These are phyloP conservation scores for Exophiala sp. DNA, from an alignment of 2,329 filamentous ascomycete genomes.

Conservation along the genomic window DNA sequence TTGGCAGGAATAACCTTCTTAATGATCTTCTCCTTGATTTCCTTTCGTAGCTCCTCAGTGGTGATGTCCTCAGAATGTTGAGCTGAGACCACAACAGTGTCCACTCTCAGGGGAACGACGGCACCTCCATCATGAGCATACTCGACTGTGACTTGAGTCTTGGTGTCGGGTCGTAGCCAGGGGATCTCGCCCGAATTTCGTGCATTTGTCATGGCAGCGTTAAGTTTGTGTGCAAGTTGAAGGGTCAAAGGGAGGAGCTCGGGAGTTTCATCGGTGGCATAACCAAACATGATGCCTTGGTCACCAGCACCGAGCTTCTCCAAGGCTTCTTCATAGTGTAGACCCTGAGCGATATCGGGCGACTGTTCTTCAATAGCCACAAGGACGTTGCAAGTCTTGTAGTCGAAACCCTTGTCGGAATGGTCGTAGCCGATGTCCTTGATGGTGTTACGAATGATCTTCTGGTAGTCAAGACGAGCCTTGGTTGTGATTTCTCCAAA, in stretches of 20 bases:
- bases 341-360: slow-evolving; percentile 96
- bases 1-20: slow-evolving; percentile 88
- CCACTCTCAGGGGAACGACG: slow-evolving; percentile 84
- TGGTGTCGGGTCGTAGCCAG: slow-evolving; percentile 97
- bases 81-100: slow-evolving; percentile 95
- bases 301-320: slow-evolving; percentile 98
- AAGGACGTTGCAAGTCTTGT: slow-evolving; percentile 99
- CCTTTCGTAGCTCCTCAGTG: slow-evolving; percentile 88
- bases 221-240: slow-evolving; percentile 93
- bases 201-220: slow-evolving; percentile 87
- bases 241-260: slow-evolving; percentile 95
- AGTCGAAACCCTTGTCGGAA: slow-evolving; percentile 97
- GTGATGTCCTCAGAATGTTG: slow-evolving; percentile 87
- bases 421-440: slow-evolving; percentile 99
- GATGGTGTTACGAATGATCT: slow-evolving; percentile 88
- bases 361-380: slow-evolving; percentile 99
- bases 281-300: slow-evolving; percentile 99
- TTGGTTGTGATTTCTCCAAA: slow-evolving; percentile 99
- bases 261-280: slow-evolving; percentile 98
- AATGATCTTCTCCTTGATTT: slow-evolving; percentile 96
- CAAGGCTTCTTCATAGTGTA: slow-evolving; percentile 95
- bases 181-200: slow-evolving; percentile 82
- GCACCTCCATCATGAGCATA: slow-evolving; percentile 96
- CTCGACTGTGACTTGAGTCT: slow-evolving; percentile 99
- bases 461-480: slow-evolving; percentile 94